These are phyloP conservation scores for Schizosaccharomyces pombe DNA, from an alignment of 805 yeast genomes.

Conservation along the genomic window DNA sequence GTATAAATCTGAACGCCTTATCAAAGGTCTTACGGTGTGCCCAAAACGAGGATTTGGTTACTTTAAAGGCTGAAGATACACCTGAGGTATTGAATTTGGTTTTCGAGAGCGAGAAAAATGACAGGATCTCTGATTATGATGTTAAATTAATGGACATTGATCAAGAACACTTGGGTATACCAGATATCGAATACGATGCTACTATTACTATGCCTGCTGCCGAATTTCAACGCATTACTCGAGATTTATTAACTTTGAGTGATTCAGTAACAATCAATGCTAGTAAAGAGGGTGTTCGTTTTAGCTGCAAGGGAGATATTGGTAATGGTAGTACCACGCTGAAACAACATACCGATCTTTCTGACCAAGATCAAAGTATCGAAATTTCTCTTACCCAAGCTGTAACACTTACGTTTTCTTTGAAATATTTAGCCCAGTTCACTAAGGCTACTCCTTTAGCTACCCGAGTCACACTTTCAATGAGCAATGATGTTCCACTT, in stretches of 20 bases:
- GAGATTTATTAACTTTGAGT: constrained; percentile 66
- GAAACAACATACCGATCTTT: constrained; percentile 65
- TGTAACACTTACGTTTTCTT: constrained; percentile 72
- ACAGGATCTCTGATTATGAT: constrained; percentile 74
- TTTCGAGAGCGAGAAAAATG: constrained; percentile 79
- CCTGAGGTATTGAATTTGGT: constrained; percentile 60
- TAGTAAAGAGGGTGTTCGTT: constrained; percentile 78
- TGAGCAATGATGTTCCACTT: constrained; percentile 83
- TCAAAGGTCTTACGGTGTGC: constrained; percentile 79
- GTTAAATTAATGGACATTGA: constrained; percentile 90
- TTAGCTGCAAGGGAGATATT: constrained; percentile 73
- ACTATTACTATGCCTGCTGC: constrained; percentile 65
- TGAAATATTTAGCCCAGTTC: constrained; percentile 73
- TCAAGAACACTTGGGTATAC: constrained; percentile 78
- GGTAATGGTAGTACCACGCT: constrained; percentile 71
- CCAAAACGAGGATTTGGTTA: constrained; percentile 65
- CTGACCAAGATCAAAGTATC: constrained; percentile 51
- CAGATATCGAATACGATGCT: constrained; percentile 78
- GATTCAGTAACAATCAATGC: constrained; percentile 71
- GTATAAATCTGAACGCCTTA: constrained; percentile 71
- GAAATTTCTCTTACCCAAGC: constrained; percentile 63
- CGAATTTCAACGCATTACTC: constrained; percentile 71
- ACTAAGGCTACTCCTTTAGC: constrained; percentile 74
- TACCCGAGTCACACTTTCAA: constrained; percentile 51
- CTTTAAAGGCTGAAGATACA: constrained; percentile 69